Percentiles rank a stretch among this genome's conserved stretches.
Evolutionary conservation across 2,329 filamentous ascomycete genomes (phyloP).

Genomic region (Penicillium crustosum): DNA sequence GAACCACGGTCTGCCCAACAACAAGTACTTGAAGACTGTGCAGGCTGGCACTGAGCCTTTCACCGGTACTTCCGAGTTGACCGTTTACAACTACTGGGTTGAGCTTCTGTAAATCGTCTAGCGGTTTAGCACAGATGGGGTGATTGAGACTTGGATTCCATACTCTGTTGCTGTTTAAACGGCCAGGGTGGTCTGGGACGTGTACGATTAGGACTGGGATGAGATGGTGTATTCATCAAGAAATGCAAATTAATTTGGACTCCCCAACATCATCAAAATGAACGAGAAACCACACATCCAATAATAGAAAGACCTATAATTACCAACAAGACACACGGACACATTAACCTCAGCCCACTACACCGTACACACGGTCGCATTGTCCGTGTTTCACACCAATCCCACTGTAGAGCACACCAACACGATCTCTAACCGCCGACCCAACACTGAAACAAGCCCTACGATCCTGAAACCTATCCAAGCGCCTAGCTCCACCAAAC

Average conservation of each 20-base stretch:
- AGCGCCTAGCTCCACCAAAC: not conserved
- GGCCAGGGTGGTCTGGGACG: not conserved
- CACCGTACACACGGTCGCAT: not conserved
- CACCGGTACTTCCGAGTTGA: constrained; percentile 32
- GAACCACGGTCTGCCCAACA: constrained; percentile 34
- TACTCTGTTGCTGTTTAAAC: not conserved
- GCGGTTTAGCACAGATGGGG: too few species aligned
- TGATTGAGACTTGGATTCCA: not conserved
- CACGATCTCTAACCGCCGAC: constrained; percentile 6
- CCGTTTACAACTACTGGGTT: constrained; percentile 7
- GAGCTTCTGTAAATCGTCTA: not conserved
- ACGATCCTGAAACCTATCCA: constrained; percentile 10
- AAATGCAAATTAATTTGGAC: not conserved
- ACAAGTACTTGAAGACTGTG: constrained; percentile 55
- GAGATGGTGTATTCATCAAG: too few species aligned
- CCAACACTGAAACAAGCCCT: constrained; percentile 12
- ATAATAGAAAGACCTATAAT: not conserved
- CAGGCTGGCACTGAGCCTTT: constrained; percentile 42
- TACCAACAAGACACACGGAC: not conserved
- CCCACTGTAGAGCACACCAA: not conserved
- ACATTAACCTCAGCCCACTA: not conserved
- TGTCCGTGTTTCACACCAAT: not conserved
- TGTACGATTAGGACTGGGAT: not conserved
- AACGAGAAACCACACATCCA: not conserved
- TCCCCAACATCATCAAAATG: too few species aligned